phyloP scores from a whole-genome alignment of 2,329 filamentous ascomycete species.

The Colletotrichum acutatum region DNA sequence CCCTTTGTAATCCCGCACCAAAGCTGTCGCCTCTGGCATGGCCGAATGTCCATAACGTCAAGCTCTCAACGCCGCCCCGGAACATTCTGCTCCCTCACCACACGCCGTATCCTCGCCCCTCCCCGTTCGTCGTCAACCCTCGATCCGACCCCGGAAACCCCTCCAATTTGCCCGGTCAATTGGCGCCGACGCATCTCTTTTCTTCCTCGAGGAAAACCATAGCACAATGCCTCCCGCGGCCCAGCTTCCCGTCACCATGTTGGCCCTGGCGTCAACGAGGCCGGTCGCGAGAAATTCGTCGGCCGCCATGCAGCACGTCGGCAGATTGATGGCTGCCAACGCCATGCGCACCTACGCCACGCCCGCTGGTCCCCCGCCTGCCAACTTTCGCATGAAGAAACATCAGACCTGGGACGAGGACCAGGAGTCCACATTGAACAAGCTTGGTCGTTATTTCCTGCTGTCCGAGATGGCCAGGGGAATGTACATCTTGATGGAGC shows the following conservation, averaged over 20 bases:
- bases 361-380: conserved; percentile 81
- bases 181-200: conserved; percentile 21
- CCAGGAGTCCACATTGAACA: conserved; percentile 81
- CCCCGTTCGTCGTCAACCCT: conserved; percentile 16
- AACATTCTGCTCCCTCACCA: conserved; percentile 6
- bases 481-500: conserved; percentile 98
- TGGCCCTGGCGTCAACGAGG: conserved; percentile 34
- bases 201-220: conserved; percentile 20
- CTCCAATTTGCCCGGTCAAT: conserved; percentile 30
- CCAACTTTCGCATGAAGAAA: conserved; percentile 81
- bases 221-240: conserved; percentile 35
- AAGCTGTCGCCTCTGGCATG: conserved; percentile 29
- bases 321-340: conserved; percentile 34
- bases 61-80: conserved; percentile 27
- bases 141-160: conserved; percentile 15
- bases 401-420: conserved; percentile 84
- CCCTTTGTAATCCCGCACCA: conserved; percentile 39
- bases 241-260: conserved; percentile 34
- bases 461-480: conserved; percentile 95
- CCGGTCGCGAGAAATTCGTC: conserved; percentile 27
- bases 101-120: neutral
- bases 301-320: conserved; percentile 16
- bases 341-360: conserved; percentile 63
- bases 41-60: conserved; percentile 34
- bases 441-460: conserved; percentile 92